These are phyloP conservation scores for Scedosporium boydii DNA, from an alignment of 2,329 filamentous ascomycete genomes.

Conservation along the genomic window DNA sequence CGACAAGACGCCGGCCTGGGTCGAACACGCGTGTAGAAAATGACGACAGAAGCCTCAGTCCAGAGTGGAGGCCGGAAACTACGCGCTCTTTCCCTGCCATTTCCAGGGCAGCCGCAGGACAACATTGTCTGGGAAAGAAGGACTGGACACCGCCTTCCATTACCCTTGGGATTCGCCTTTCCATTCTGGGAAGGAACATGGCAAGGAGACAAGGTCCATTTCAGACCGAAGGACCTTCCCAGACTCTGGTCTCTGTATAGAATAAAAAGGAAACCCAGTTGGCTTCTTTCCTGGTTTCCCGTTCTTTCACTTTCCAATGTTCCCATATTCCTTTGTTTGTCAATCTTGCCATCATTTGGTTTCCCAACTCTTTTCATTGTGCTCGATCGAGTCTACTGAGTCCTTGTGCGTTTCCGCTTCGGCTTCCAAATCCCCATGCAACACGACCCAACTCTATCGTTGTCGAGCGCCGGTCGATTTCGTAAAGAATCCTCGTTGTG, in stretches of 20 bases:
- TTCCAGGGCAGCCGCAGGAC: constrained; percentile 3
- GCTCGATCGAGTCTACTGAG: background rate
- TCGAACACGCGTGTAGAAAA: background rate
- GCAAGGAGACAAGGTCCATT: background rate
- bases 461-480: no score
- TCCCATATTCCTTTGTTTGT: no score
- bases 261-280: background rate
- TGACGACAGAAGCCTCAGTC: constrained; percentile 3
- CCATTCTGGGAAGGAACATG: background rate
- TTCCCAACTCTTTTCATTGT: background rate
- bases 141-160: background rate
- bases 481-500: no score
- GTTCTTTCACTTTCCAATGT: no score
- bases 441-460: no score
- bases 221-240: background rate
- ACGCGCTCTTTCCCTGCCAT: background rate
- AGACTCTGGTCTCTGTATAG: background rate
- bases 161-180: background rate
- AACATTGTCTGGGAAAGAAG: background rate
- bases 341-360: no score
- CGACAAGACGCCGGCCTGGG: background rate
- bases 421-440: background rate
- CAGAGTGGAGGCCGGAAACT: background rate
- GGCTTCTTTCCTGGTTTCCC: background rate
- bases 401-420: background rate